Conservation (phyloP, 2,329 filamentous ascomycete genomes). For the Westerdykella aurantiaca region DNA sequence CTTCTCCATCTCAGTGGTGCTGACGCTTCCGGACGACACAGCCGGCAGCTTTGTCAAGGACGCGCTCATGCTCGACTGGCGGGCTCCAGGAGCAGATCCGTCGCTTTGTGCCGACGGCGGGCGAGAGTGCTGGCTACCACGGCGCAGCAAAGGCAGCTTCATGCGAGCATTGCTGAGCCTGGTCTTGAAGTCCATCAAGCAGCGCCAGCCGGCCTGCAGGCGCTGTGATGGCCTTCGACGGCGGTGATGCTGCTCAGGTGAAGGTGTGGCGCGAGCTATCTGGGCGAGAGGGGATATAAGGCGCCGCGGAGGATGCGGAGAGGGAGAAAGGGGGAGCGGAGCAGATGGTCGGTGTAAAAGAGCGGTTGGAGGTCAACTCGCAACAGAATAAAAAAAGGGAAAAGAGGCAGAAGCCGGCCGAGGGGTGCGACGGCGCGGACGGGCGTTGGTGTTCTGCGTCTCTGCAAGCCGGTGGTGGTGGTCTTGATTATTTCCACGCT, state of each 20-base stretch:
- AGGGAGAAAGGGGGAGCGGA: neutral
- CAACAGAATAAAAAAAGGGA: slow-evolving; percentile 4
- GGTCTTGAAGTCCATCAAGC: slow-evolving; percentile 33
- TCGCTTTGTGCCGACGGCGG: slow-evolving; percentile 26
- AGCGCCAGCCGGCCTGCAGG: slow-evolving; percentile 16
- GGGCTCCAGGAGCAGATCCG: slow-evolving; percentile 1
- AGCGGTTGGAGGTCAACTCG: slow-evolving; percentile 8
- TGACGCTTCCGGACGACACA: slow-evolving; percentile 7
- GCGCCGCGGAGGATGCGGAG: neutral
- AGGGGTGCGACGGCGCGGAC: neutral
- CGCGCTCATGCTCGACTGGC: slow-evolving; percentile 18
- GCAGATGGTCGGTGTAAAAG: slow-evolving; percentile 2
- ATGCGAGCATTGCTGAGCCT: slow-evolving; percentile 26
- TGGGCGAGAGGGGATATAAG: neutral
- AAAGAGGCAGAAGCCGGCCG: neutral
- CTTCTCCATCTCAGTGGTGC: slow-evolving; percentile 3
- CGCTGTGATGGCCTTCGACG: neutral
- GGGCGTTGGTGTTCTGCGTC: neutral
- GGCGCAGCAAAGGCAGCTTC: slow-evolving; percentile 21
- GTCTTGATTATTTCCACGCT: too few relatives aligned
- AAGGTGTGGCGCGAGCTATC: neutral
- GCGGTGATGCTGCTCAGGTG: neutral
- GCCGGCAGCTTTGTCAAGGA: slow-evolving; percentile 30
- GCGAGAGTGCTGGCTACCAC: slow-evolving; percentile 24
- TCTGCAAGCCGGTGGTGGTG: too few relatives aligned